Percentiles rank a stretch among this genome's conserved stretches.
phyloP scores from a whole-genome alignment of 345 rosid genomes.

The Corchorus capsularis region DNA sequence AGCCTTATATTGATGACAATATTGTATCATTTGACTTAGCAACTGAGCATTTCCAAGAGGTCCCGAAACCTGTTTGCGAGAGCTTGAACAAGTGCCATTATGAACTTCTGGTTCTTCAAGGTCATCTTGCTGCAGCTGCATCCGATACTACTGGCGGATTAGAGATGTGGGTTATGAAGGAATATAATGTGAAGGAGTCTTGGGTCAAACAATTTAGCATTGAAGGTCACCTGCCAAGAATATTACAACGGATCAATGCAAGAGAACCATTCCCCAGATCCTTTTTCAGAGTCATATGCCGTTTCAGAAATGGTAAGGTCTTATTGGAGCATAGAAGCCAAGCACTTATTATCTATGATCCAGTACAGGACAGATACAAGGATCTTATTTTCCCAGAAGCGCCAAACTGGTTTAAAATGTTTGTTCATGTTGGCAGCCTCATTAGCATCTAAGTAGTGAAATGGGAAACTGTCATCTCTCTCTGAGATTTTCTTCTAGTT shows the following conservation, averaged over 20 bases:
- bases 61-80: slow-evolving; percentile 67
- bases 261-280: slow-evolving; percentile 27
- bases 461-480: slow-evolving; percentile 6
- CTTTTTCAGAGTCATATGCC: slow-evolving; percentile 53
- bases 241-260: slow-evolving; percentile 56
- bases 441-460: background rate
- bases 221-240: slow-evolving; percentile 63
- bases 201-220: slow-evolving; percentile 64
- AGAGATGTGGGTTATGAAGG: slow-evolving; percentile 91
- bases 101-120: slow-evolving; percentile 56
- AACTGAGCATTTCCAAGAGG: slow-evolving; percentile 70
- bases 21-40: slow-evolving; percentile 71
- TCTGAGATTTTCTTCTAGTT: background rate
- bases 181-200: slow-evolving; percentile 59
- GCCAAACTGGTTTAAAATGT: slow-evolving; percentile 68
- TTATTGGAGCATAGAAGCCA: slow-evolving; percentile 73
- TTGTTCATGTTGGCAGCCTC: slow-evolving; percentile 69
- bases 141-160: slow-evolving; percentile 58
- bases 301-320: slow-evolving; percentile 61
- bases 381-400: slow-evolving; percentile 50
- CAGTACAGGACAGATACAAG: slow-evolving; percentile 50
- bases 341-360: slow-evolving; percentile 65
- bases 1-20: slow-evolving; percentile 56
- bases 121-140: slow-evolving; percentile 62
- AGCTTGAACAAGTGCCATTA: slow-evolving; percentile 52